Base-by-base conservation (phyloP, 768 basidiomycete species). In the Xanthoconium purpureum region DNA sequence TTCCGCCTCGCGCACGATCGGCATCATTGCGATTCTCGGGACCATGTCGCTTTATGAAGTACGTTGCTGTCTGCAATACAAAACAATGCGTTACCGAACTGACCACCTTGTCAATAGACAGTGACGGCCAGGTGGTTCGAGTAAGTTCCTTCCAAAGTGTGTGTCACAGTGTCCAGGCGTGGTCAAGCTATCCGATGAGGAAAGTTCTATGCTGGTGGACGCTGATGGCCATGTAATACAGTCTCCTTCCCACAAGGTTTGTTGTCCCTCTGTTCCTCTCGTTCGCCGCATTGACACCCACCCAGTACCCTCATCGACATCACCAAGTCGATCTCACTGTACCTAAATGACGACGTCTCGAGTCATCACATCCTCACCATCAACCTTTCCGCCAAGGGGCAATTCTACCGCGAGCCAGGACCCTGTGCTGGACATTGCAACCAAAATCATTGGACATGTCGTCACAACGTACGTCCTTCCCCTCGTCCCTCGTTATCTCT, bases 391-490 rank as follows among this genome's bases (percentile, higher is more conserved):
- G 87, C 90, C 2, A 85, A 90, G 44, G 96, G 96, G 96, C 15
- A 95, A 91, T 68, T 85, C 78, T 42, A 91, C 78, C 0, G 71
- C 81, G 6, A 82, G 83, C 66, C 82, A 87, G 46, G 94, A 98
- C 29, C 89, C 92, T 1, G 88, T 98, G 3, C 73, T 92, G 24
- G 91, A 95, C 57, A 84, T 92, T 0, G 96, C 94, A 0, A 98
- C 96, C 0, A 93, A 97, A 63, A 97, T 98, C 32, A 77, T 99
- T 28, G 90, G 91, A 32, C 88, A 94, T 65, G 88, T 98, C n/a
- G 97, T 98, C 12, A 87, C 88, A 65, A 93, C 89, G 91, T 98
- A 62, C 63, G 85, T 68, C 20, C 46, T 17, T 14, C 9, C 10
- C 24, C 42, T 33, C 28, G 12, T 18, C 10, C 13, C 37, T 14